These are phyloP conservation scores for Phoma sp. DNA, from an alignment of 2,329 filamentous ascomycete species.

Conservation along the genomic window DNA sequence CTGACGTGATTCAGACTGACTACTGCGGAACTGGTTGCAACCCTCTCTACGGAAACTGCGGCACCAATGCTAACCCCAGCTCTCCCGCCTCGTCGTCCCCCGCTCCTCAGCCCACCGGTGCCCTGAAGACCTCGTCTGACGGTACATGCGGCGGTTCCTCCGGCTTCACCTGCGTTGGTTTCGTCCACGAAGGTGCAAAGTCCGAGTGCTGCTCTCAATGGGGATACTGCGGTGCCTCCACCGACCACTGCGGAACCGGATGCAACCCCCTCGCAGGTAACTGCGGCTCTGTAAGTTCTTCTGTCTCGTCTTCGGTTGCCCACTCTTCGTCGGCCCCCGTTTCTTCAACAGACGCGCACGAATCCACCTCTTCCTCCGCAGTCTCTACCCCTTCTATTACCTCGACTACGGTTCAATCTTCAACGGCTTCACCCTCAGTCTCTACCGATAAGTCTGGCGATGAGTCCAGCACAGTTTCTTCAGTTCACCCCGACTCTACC, in stretches of 20 bases:
- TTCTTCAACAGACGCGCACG: slow-evolving; percentile 15
- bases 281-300: slow-evolving; percentile 15
- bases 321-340: slow-evolving; percentile 19
- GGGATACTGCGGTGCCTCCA: slow-evolving; percentile 50
- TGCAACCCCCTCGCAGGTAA: slow-evolving; percentile 43
- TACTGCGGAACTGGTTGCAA: slow-evolving; percentile 31
- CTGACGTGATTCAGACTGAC: slow-evolving; percentile 4
- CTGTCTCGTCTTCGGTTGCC: slow-evolving; percentile 20
- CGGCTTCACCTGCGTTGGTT: slow-evolving; percentile 38
- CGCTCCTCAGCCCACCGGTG: slow-evolving; percentile 17
- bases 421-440: slow-evolving; percentile 14
- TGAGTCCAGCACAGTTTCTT: slow-evolving; percentile 13
- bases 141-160: slow-evolving; percentile 33
- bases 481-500: slow-evolving; percentile 6
- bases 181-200: slow-evolving; percentile 31
- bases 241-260: slow-evolving; percentile 42
- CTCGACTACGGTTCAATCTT: slow-evolving; percentile 17
- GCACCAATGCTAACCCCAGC: slow-evolving; percentile 14
- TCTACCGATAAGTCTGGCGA: slow-evolving; percentile 20
- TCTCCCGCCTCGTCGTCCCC: slow-evolving; percentile 20
- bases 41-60: slow-evolving; percentile 37
- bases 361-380: slow-evolving; percentile 15
- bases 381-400: slow-evolving; percentile 9
- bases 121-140: slow-evolving; percentile 25
- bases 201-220: slow-evolving; percentile 56